A percentile compares a stretch with the other conserved stretches of the same genome.
phyloP scores from a whole-genome alignment of 2,329 filamentous ascomycete genomes.

The Aspergillus versicolor region DNA sequence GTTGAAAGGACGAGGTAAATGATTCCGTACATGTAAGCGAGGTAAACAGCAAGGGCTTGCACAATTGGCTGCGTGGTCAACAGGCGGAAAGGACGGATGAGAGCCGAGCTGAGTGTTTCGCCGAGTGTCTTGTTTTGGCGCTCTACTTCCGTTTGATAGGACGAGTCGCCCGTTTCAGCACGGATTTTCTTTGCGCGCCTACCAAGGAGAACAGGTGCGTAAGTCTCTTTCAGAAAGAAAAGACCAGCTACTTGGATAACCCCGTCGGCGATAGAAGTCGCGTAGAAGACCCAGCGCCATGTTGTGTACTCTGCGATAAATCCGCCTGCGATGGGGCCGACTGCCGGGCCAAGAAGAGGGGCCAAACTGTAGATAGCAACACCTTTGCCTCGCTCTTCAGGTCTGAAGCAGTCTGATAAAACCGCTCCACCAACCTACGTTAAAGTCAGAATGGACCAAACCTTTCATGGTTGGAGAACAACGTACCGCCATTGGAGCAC shows the following conservation, averaged over 20 bases:
- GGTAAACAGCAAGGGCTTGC: constrained; percentile 55
- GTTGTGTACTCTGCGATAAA: constrained; percentile 63
- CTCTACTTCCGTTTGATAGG: constrained; percentile 42
- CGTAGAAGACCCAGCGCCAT: constrained; percentile 74
- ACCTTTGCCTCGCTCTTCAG: constrained; percentile 63
- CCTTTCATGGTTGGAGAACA: constrained; percentile 15
- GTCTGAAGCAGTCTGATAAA: constrained; percentile 57
- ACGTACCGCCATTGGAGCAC: constrained; percentile 52
- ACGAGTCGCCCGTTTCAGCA: constrained; percentile 38
- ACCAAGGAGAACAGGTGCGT: constrained; percentile 61
- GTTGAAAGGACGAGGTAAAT: constrained; percentile 65
- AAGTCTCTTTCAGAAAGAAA: constrained; percentile 65
- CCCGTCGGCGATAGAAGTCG: constrained; percentile 63
- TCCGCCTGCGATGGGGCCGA: constrained; percentile 65
- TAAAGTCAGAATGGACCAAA: not conserved
- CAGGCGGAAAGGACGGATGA: constrained; percentile 58
- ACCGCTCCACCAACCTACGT: constrained; percentile 49
- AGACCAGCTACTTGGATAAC: constrained; percentile 62
- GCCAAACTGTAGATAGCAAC: constrained; percentile 63
- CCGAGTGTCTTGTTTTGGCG: constrained; percentile 33
- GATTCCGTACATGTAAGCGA: constrained; percentile 60
- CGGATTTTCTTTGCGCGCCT: constrained; percentile 55
- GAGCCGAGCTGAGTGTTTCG: constrained; percentile 37
- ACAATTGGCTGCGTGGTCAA: constrained; percentile 61
- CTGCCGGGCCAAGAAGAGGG: constrained; percentile 64